Conservation (phyloP, 805 yeast genomes). For the Ogataea pini region DNA sequence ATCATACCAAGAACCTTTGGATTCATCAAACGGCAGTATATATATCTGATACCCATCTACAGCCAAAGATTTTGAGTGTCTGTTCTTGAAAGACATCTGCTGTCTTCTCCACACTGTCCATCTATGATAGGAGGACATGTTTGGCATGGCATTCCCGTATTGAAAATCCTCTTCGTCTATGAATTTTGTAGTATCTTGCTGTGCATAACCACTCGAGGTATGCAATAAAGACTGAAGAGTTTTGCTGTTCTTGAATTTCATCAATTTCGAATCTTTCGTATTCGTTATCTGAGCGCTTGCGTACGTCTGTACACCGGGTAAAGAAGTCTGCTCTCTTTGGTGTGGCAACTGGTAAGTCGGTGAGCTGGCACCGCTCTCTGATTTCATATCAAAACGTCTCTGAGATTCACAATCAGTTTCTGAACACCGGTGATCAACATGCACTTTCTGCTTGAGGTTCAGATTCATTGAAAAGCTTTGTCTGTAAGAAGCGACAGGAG, state of each 20-base stretch:
- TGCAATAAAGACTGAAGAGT: constrained; percentile 30
- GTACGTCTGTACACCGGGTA: too few relatives aligned
- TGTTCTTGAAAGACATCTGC: constrained; percentile 75
- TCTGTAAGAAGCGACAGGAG: not conserved
- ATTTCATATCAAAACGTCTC: not conserved
- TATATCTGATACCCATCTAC: constrained; percentile 95
- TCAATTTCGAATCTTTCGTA: constrained; percentile 23
- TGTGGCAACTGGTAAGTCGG: not conserved
- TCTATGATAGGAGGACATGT: constrained; percentile 63
- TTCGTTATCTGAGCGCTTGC: too few relatives aligned
- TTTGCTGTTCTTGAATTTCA: constrained; percentile 27
- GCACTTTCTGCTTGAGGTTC: not conserved
- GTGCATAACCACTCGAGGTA: constrained; percentile 18
- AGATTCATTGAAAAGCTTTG: not conserved
- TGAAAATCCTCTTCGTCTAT: constrained; percentile 2
- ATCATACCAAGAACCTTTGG: constrained; percentile 59
- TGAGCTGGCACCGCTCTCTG: not conserved
- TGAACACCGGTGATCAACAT: not conserved
- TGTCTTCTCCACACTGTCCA: constrained; percentile 90
- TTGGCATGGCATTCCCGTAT: constrained; percentile 9
- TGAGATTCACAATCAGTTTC: not conserved
- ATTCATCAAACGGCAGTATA: constrained; percentile 81
- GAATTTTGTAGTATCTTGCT: constrained; percentile 2
- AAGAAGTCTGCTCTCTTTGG: too few relatives aligned
- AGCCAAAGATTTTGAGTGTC: constrained; percentile 80